These are phyloP conservation scores for Phytophthora idaei DNA, from an alignment of 352 stramenopile genomes.

Conservation along the genomic window DNA sequence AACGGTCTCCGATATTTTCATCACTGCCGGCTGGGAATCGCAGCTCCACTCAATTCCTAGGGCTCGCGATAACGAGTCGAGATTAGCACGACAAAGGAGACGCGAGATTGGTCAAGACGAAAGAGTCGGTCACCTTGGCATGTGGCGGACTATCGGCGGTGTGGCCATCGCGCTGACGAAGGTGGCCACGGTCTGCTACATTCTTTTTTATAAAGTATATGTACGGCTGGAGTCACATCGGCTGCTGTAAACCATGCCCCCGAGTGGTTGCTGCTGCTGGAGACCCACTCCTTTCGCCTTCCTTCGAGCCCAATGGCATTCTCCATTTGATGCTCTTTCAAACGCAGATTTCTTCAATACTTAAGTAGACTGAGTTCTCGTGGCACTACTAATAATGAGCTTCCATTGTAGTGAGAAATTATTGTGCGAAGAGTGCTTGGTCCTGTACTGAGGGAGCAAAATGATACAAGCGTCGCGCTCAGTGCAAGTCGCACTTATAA, in stretches of 20 bases:
- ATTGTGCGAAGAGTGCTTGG: too few relatives aligned
- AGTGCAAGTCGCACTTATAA: too few relatives aligned
- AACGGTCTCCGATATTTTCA: conserved; percentile 22
- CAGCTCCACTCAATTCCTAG: conserved; percentile 24
- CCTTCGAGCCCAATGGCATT: too few relatives aligned
- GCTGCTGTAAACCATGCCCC: not conserved
- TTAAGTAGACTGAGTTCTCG: too few relatives aligned
- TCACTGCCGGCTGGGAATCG: conserved; percentile 13
- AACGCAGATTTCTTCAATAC: too few relatives aligned
- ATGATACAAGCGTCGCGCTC: too few relatives aligned
- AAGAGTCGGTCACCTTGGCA: conserved; percentile 11
- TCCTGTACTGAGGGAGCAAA: too few relatives aligned
- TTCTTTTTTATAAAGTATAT: not conserved
- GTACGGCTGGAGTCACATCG: not conserved
- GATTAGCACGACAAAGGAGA: conserved; percentile 15
- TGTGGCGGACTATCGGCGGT: not conserved
- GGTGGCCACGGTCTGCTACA: not conserved
- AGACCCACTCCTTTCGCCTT: not conserved
- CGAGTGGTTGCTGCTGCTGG: not conserved
- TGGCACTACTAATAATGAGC: too few relatives aligned
- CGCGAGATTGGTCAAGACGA: not conserved
- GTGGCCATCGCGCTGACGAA: not conserved
- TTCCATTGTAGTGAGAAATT: too few relatives aligned
- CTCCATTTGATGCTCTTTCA: not conserved
- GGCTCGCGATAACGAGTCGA: conserved; percentile 8